These are phyloP conservation scores for Avicennia marina DNA, from an alignment of 257 asterid genomes.

Conservation along the genomic window DNA sequence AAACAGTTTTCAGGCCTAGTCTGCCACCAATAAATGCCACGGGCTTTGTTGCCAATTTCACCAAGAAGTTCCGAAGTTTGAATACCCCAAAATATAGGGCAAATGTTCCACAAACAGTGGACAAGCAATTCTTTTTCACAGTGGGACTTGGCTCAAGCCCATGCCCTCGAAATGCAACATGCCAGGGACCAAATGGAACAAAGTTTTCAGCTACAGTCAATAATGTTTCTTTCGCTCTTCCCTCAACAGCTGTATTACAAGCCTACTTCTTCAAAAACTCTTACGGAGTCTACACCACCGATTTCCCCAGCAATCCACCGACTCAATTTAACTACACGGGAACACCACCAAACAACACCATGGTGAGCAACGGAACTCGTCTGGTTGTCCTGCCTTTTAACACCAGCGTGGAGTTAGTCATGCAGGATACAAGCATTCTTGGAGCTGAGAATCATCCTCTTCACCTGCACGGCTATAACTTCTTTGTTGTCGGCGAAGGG, in stretches of 20 bases:
- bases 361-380: constrained; percentile 44
- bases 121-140: constrained; percentile 39
- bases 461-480: constrained; percentile 69
- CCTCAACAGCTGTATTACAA: constrained; percentile 52
- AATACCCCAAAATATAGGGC: constrained; percentile 46
- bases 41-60: constrained; percentile 41
- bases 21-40: constrained; percentile 45
- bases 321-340: constrained; percentile 63
- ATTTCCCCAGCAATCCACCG: constrained; percentile 48
- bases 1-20: constrained; percentile 32
- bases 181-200: constrained; percentile 68
- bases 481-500: constrained; percentile 65
- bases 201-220: constrained; percentile 56
- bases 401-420: constrained; percentile 52
- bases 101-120: constrained; percentile 44
- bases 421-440: constrained; percentile 66
- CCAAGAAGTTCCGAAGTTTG: constrained; percentile 45
- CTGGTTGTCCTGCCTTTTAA: constrained; percentile 45
- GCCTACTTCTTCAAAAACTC: constrained; percentile 38
- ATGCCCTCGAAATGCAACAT: constrained; percentile 44
- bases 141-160: constrained; percentile 64
- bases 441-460: constrained; percentile 80
- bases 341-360: constrained; percentile 55
- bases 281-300: constrained; percentile 43
- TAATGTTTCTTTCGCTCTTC: constrained; percentile 52